Conservation (phyloP, 202 grass and related monocot species). For the Hordeum pubiflorum region DNA sequence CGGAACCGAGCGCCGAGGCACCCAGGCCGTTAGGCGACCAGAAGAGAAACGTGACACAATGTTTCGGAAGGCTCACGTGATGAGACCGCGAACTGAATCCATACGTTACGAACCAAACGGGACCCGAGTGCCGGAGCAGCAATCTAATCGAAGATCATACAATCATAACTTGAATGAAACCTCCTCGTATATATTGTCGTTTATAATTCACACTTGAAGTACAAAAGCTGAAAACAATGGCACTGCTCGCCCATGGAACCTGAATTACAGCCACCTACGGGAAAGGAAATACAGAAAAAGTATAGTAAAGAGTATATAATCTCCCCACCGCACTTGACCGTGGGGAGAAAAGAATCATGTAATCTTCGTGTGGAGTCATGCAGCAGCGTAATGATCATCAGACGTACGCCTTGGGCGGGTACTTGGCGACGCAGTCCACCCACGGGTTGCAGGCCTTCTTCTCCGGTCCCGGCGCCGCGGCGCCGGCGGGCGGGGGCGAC, state of each 20-base stretch:
- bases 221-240: slow-evolving; percentile 19
- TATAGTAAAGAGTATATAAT: background rate
- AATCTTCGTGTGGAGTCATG: slow-evolving; percentile 12
- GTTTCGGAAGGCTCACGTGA: background rate
- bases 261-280: slow-evolving; percentile 29
- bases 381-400: background rate
- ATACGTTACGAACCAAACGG: background rate
- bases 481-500: background rate
- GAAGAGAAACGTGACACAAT: background rate
- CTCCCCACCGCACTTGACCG: background rate
- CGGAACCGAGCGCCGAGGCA: background rate
- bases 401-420: slow-evolving; percentile 57
- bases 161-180: background rate
- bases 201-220: slow-evolving; percentile 41
- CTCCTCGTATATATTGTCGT: slow-evolving; percentile 2
- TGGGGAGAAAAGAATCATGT: slow-evolving; percentile 34
- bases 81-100: background rate
- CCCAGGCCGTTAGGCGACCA: background rate
- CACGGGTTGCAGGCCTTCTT: slow-evolving; percentile 67
- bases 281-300: slow-evolving; percentile 5
- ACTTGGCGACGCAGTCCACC: slow-evolving; percentile 62
- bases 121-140: background rate
- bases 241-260: slow-evolving; percentile 35
- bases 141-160: background rate
- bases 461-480: background rate